Conservation (phyloP, 331 rosid species). For the Spiraea crenata region DNA sequence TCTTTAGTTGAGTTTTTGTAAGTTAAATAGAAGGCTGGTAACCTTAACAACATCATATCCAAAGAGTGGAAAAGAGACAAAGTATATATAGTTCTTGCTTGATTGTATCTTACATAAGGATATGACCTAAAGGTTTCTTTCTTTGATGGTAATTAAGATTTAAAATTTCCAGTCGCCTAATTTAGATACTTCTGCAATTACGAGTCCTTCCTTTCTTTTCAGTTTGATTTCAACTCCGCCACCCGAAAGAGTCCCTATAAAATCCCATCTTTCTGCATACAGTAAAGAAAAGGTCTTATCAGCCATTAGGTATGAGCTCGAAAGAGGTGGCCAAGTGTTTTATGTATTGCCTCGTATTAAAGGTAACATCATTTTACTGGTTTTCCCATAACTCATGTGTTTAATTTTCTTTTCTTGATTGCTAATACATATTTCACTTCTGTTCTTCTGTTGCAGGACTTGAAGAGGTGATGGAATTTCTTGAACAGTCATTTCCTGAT, state of each 20-base stretch:
- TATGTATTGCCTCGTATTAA: slow-evolving; percentile 92
- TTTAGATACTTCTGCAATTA: slow-evolving; percentile 8
- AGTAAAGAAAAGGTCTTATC: slow-evolving; percentile 66
- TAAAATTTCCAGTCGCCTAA: not conserved
- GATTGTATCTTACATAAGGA: not conserved
- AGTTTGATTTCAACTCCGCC: slow-evolving; percentile 98
- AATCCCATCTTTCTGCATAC: slow-evolving; percentile 80
- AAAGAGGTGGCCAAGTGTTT: slow-evolving; percentile 89
- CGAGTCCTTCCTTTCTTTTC: slow-evolving; percentile 23
- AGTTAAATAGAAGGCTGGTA: not conserved
- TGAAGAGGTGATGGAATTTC: slow-evolving; percentile 86
- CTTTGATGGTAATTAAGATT: not conserved
- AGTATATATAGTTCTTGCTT: not conserved
- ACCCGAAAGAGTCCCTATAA: slow-evolving; percentile 94
- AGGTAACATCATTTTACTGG: slow-evolving; percentile 49
- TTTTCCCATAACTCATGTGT: slow-evolving; percentile 11
- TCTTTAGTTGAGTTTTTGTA: not conserved
- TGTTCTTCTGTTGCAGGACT: slow-evolving; percentile 62
- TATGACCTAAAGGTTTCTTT: not conserved
- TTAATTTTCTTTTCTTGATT: slow-evolving; percentile 4
- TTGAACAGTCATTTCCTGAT: slow-evolving; percentile 58
- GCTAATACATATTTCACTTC: slow-evolving; percentile 31
- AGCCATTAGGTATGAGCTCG: slow-evolving; percentile 79
- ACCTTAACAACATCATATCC: not conserved
- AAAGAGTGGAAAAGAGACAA: not conserved